Evolutionary conservation across 164 flowering plant genomes (phyloP), one percentile per base, ranked within the genome.

Genomic region (Vitis rotundifolia): DNA sequence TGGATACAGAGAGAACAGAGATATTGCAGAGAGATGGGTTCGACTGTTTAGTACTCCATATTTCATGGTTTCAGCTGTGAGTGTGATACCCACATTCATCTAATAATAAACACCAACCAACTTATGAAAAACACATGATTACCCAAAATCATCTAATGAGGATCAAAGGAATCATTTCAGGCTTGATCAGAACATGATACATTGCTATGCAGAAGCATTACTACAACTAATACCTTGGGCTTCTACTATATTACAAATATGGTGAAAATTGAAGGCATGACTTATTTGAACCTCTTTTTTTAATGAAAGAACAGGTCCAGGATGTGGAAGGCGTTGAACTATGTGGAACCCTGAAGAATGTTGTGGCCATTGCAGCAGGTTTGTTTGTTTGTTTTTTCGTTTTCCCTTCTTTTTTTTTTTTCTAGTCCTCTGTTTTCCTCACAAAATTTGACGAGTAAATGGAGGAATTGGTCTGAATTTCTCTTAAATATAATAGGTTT

Each of bases 281-380:
- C 26, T 22, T 22, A 22, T 1, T 22, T 22, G 26, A 37, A 37
- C 44, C 44, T 37, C 7, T 37, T 37, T 31, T 29, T 37, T 37
- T 37, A 37, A 37, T 37, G 44, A 37, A 37, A 51, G 64, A 66
- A 71, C 80, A 95, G 99, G 90, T 88, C 63, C 83, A 85, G 64
- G 99, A 95, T 69, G 96, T 95, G 56, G 99, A 95, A 79, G 99
- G 98, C 73, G 97, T 95, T 26, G 98, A 95, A 80, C 76, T 95
- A 63, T 95, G 99, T 61, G 98, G 99, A 64, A 95, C 98, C 13
- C 80, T 95, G 82, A 95, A 95, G 77, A 95, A 95, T 76, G 89
- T 95, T 14, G 99, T 95, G 65, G 99, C 98, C 65, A 31, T 95
- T 57, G 99, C 93, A 68, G 98, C 99, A 82, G 99, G 98, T 91